phyloP scores from a whole-genome alignment of 306 rosid genomes.

The Erythrophleum fordii region DNA sequence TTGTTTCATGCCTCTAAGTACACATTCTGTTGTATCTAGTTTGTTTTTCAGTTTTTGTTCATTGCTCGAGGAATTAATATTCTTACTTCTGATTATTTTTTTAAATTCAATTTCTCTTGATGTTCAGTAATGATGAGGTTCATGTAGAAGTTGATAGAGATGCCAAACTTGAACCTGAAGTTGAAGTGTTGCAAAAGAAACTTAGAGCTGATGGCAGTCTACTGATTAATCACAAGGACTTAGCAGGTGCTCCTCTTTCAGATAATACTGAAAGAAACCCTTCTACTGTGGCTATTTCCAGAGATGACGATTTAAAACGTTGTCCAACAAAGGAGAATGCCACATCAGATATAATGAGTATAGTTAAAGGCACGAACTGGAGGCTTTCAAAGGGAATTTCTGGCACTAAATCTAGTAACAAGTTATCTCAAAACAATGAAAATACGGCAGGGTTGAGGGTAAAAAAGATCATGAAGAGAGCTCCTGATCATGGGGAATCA shows the following conservation, averaged over 20 bases:
- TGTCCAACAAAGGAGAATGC: constrained; percentile 44
- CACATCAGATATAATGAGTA: constrained; percentile 67
- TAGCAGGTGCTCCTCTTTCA: constrained; percentile 36
- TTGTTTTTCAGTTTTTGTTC: constrained; percentile 29
- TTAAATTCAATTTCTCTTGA: constrained; percentile 40
- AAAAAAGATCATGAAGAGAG: constrained; percentile 95
- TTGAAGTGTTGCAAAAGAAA: constrained; percentile 54
- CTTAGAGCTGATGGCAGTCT: constrained; percentile 52
- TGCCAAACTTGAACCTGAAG: constrained; percentile 48
- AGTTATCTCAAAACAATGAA: constrained; percentile 58
- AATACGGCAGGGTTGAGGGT: constrained; percentile 79
- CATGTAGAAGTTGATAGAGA: constrained; percentile 50
- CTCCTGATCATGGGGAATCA: constrained; percentile 73
- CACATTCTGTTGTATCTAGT: constrained; percentile 36
- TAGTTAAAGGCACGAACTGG: constrained; percentile 66
- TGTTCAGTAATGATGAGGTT: constrained; percentile 55
- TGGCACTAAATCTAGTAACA: constrained; percentile 42
- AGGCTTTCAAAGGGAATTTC: constrained; percentile 57
- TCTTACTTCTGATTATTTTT: constrained; percentile 25
- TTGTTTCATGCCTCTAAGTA: constrained; percentile 9
- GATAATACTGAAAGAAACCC: constrained; percentile 46
- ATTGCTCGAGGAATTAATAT: constrained; percentile 28
- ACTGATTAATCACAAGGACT: constrained; percentile 39
- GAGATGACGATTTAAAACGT: constrained; percentile 40
- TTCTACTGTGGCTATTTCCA: constrained; percentile 37